A percentile compares a stretch with the other conserved stretches of the same genome.
Evolutionary conservation across 139 green algal species (phyloP).

Genomic region (Asterochloris erici): DNA sequence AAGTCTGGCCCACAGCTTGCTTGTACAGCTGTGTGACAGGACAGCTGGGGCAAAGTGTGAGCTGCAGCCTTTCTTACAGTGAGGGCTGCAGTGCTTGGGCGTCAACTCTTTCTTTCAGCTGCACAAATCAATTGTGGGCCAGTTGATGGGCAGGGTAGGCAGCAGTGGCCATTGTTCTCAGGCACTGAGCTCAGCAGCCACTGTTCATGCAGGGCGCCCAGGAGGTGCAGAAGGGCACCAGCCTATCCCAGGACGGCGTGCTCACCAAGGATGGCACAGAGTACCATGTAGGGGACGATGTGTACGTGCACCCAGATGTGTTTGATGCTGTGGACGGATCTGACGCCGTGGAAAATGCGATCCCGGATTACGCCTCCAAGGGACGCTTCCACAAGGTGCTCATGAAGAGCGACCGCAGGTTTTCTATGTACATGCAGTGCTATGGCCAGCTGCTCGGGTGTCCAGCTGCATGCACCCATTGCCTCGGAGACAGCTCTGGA

Average conservation of each 20-base stretch:
- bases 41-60: too few relatives aligned
- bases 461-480: neutral
- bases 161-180: too few relatives aligned
- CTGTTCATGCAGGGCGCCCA: conserved; percentile 4
- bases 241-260: conserved; percentile 25
- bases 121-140: neutral
- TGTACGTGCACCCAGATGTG: conserved; percentile 68
- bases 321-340: conserved; percentile 48
- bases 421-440: neutral
- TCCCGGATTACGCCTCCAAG: conserved; percentile 56
- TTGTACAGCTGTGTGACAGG: too few relatives aligned
- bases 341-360: conserved; percentile 18
- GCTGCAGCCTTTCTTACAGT: too few relatives aligned
- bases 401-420: neutral
- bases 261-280: conserved; percentile 55
- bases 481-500: neutral
- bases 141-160: neutral
- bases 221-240: conserved; percentile 21
- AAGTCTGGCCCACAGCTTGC: too few relatives aligned
- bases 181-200: neutral
- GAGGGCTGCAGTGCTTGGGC: too few relatives aligned
- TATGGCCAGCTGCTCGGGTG: neutral
- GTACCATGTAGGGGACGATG: conserved; percentile 69
- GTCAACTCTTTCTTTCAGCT: too few relatives aligned
- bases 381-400: conserved; percentile 63